These are phyloP conservation scores for Hibiscus syriacus DNA, from an alignment of 345 rosid genomes.

Conservation along the genomic window DNA sequence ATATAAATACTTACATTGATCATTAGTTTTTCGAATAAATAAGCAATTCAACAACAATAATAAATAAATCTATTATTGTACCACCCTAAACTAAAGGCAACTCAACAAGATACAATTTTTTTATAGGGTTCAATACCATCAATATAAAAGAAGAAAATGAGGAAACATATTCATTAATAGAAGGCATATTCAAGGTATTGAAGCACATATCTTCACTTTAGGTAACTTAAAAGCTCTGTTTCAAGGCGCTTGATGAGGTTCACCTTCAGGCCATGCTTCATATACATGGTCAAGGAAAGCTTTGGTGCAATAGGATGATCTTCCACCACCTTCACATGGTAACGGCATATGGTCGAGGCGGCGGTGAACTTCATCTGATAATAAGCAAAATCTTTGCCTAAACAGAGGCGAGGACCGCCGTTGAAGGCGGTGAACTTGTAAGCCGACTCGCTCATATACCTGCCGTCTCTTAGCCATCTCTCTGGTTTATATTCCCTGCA, in stretches of 20 bases:
- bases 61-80: neutral
- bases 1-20: too few species aligned
- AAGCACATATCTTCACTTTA: neutral
- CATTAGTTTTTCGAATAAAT: neutral
- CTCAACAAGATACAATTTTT: neutral
- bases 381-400: conserved; percentile 92
- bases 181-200: neutral
- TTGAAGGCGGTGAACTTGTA: conserved; percentile 92
- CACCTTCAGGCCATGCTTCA: conserved; percentile 71
- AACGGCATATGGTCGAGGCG: conserved; percentile 64
- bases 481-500: conserved; percentile 79
- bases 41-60: neutral
- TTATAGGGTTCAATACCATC: neutral
- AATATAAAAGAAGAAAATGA: neutral
- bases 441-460: conserved; percentile 78
- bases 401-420: conserved; percentile 85
- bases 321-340: conserved; percentile 45
- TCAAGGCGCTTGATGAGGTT: conserved; percentile 33
- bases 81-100: neutral
- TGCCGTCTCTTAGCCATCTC: conserved; percentile 79
- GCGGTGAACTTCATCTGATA: conserved; percentile 81
- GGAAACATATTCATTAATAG: neutral
- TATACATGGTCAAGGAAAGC: conserved; percentile 89
- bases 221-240: conserved; percentile 22
- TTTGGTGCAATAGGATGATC: conserved; percentile 57